phyloP scores from a whole-genome alignment of 768 basidiomycete genomes.

The Hebeloma cylindrosporum region DNA sequence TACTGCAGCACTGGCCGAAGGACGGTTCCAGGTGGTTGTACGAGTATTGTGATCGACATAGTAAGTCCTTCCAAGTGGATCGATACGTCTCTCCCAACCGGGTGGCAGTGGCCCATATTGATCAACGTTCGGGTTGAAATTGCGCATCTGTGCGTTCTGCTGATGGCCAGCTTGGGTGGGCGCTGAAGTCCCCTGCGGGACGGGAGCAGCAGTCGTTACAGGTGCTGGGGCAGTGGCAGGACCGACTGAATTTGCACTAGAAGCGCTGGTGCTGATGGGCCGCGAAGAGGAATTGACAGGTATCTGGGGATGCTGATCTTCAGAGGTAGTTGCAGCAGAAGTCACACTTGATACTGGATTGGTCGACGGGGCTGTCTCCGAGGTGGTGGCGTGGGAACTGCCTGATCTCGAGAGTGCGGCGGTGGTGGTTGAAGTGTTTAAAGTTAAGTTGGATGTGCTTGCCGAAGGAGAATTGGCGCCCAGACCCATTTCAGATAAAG shows the following conservation, averaged over 20 bases:
- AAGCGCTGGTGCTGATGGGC: conserved; percentile 21
- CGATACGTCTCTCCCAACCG: conserved; percentile 97
- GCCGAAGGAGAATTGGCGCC: conserved; percentile 55
- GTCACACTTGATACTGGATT: conserved; percentile 37
- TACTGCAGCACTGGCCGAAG: conserved; percentile 71
- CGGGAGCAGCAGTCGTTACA: conserved; percentile 23
- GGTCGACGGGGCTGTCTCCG: conserved; percentile 43
- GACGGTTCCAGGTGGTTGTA: conserved; percentile 96
- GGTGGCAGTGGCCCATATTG: conserved; percentile 87
- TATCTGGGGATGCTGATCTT: conserved; percentile 23
- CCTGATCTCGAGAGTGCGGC: conserved; percentile 56
- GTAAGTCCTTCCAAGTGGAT: conserved; percentile 93
- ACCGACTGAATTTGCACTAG: conserved; percentile 18
- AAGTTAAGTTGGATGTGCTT: conserved; percentile 52
- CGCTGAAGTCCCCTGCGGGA: conserved; percentile 20
- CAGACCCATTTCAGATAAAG: conserved; percentile 61
- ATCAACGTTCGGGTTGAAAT: conserved; percentile 94
- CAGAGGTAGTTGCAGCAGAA: conserved; percentile 21
- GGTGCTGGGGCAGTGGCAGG: conserved; percentile 26
- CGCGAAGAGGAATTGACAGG: conserved; percentile 17
- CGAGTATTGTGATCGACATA: conserved; percentile 99
- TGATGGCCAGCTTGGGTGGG: conserved; percentile 41
- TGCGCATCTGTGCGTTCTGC: conserved; percentile 60
- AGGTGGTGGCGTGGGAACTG: conserved; percentile 62
- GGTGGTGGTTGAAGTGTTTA: conserved; percentile 40